Base-by-base conservation (phyloP, 208 protist species). In the Lotmaria passim region DNA sequence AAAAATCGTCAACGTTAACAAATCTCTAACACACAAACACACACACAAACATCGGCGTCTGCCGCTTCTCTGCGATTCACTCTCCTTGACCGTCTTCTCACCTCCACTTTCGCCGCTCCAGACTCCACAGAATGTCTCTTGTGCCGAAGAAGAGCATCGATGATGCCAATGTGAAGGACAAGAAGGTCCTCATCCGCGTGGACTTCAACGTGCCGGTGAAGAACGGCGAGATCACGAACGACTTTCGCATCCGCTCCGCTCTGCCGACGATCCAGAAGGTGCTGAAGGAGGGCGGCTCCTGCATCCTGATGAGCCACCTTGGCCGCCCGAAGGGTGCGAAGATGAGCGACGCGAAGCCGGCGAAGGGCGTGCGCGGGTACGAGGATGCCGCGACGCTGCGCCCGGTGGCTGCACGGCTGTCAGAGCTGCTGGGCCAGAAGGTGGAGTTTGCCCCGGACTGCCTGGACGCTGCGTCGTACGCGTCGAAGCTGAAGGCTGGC, bases 131-230 rank as follows among this genome's bases (percentile, higher is more conserved):
- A 60, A 81, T 81, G 74, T 78, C 73, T 71, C 82, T 94, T 26
- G 79, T 72, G 41, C 81, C 81, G 39, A 95, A 96, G 83, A 81
- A 91, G 73, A 83, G 78, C 50, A 77, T 97, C 69, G 90, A 96
- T 30, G 76, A 94, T 59, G 60, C 89, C 17, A 30, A 53, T 31
- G 19, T 97, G 23, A 87, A 87, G 75, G 97, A 82, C 47, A 99
- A 99, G 85, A 93, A 96, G 78, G 98, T 98, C 36, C 87, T 99
- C 30, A 80, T 91, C 61, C 94, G 98, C 62, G 97, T 99, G 39
- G 98, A 99, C 80, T 99, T 98, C 75, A 99, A 99, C 86, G 98
- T 99, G 41, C 98, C 98, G 26, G 75, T 98, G 46, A 95, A 98
- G 71, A 83, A 98, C 43, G 94, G 93, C 52, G 80, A 90, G 34